Evolutionary conservation across 2,329 filamentous ascomycete species (phyloP), one percentile per base, ranked within the genome.

Genomic region (Colletotrichum viniferum): DNA sequence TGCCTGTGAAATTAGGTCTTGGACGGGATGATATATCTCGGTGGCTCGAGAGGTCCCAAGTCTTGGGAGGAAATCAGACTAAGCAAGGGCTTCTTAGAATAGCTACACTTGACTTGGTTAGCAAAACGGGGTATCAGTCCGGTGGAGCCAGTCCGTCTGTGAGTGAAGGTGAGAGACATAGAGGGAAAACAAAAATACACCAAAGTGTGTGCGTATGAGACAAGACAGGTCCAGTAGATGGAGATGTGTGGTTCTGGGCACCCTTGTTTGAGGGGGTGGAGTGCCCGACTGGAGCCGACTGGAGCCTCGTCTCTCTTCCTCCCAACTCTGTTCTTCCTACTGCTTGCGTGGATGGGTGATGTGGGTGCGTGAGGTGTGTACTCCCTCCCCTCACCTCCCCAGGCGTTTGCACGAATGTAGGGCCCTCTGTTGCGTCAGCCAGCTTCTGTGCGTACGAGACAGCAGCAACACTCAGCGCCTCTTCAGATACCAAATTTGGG

Each of bases 21-120:
- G 73, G 69, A 73, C 69, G 32, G 28, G 73, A 76, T 76, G 73
- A 76, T 76, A 76, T 73, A 69, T 68, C 67, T 69, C 26, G 68
- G 58, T 18, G 43, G 61, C 63, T 38, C 55, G 63, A 56, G 62
- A 32, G 28, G 21, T 21, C 21, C 55, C 34, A 68, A 48, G 48
- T 60, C 56, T 68, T 26, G 16, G 32, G 24, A 48, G 18, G 43
- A 63, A 13, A 63, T 76, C 73, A 69, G 73, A 73, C 73, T 64
- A 73, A 73, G 69, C 67, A 32, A 43, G 69, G 32, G 56, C 67
- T 43, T 69, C 73, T 76, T 60, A 76, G 73, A 76, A 76, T 76
- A 76, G 73, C 64, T 69, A 69, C 69, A 60, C 56, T 52, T 24
- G 56, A 64, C 38, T 38, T 69, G 36, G 38, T 56, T 74, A 62